Conservation (phyloP, 2,329 filamentous ascomycete species). For the Aspergillus sergii region DNA sequence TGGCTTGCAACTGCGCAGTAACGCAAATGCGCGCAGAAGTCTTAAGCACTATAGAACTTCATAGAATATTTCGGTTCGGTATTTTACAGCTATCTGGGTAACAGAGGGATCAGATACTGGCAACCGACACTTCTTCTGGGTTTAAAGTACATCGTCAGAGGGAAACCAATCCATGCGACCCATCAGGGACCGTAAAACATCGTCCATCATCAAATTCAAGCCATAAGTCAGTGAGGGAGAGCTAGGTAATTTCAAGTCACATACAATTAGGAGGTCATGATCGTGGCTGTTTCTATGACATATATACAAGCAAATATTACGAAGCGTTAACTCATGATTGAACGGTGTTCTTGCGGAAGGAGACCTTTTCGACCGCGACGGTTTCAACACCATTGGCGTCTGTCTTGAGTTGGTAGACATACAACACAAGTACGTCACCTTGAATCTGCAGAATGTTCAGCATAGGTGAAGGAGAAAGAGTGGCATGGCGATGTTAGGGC, state of each 20-base stretch:
- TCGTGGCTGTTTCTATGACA: conserved; percentile 24
- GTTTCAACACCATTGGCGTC: conserved; percentile 76
- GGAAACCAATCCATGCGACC: background rate
- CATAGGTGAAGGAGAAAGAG: conserved; percentile 8
- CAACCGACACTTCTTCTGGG: background rate
- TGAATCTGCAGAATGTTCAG: conserved; percentile 66
- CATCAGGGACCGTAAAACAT: background rate
- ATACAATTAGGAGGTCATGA: conserved; percentile 20
- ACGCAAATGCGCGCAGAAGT: background rate
- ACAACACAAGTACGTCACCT: conserved; percentile 91
- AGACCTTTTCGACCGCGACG: conserved; percentile 83
- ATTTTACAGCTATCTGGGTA: background rate
- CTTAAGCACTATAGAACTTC: background rate
- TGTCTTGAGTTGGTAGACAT: conserved; percentile 85
- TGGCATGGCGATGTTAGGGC: background rate
- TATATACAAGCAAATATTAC: conserved; percentile 34
- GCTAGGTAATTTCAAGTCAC: background rate
- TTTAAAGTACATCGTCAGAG: background rate
- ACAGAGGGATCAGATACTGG: background rate
- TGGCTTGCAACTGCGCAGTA: background rate
- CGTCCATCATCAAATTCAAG: background rate
- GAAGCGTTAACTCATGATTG: conserved; percentile 49
- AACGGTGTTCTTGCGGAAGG: conserved; percentile 75
- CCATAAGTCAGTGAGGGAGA: background rate
- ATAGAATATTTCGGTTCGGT: background rate